Conservation (phyloP, 331 rosid genomes). For the Ulmus americana region DNA sequence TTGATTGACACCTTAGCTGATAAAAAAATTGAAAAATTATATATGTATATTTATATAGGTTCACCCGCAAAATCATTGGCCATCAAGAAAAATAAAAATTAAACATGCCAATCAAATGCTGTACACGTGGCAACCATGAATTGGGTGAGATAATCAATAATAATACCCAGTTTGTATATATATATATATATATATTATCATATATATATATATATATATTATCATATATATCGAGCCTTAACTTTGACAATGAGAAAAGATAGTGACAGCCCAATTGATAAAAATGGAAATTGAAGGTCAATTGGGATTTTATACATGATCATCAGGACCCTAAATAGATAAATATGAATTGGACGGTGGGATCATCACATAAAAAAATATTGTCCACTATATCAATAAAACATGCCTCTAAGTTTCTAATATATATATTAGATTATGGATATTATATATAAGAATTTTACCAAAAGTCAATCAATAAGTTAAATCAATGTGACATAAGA, state of each 20-base stretch:
- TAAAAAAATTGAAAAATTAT: slow-evolving; percentile 10
- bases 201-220: neutral
- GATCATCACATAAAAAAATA: slow-evolving; percentile 6
- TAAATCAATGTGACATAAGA: slow-evolving; percentile 28
- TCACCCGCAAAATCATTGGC: slow-evolving; percentile 10
- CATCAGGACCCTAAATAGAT: slow-evolving; percentile 17
- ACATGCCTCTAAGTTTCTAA: neutral
- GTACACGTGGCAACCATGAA: slow-evolving; percentile 34
- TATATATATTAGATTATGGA: neutral
- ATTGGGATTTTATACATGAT: slow-evolving; percentile 12
- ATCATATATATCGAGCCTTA: neutral
- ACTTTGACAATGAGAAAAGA: slow-evolving; percentile 18
- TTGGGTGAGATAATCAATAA: slow-evolving; percentile 8
- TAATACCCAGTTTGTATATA: neutral
- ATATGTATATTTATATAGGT: neutral
- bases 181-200: neutral
- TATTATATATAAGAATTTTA: neutral
- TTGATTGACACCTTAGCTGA: slow-evolving; percentile 34
- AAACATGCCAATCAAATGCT: slow-evolving; percentile 5
- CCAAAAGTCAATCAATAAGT: slow-evolving; percentile 17
- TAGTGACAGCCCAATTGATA: slow-evolving; percentile 7
- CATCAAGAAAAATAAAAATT: neutral
- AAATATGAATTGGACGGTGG: slow-evolving; percentile 4
- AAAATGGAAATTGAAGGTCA: neutral
- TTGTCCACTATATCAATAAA: slow-evolving; percentile 12